phyloP scores from a whole-genome alignment of 441 rosid species.

The Gossypium aridum region DNA sequence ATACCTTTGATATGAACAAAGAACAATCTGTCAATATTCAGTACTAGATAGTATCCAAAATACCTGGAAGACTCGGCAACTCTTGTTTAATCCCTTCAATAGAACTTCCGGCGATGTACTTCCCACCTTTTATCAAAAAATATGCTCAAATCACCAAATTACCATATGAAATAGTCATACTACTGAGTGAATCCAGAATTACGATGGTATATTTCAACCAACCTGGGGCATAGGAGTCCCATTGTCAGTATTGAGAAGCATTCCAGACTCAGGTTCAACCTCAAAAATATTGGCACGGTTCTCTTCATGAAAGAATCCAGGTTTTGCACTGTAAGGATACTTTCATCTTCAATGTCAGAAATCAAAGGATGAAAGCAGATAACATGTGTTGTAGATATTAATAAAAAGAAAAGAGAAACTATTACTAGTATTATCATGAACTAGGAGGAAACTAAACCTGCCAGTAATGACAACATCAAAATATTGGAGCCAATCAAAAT shows the following conservation, averaged over 20 bases:
- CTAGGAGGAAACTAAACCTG: constrained; percentile 43
- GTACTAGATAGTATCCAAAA: background rate
- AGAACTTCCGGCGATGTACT: constrained; percentile 31
- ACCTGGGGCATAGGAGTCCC: constrained; percentile 96
- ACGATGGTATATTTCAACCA: constrained; percentile 5
- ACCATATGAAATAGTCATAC: constrained; percentile 3
- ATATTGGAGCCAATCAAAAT: constrained; percentile 86
- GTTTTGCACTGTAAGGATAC: constrained; percentile 66
- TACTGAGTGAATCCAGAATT: background rate
- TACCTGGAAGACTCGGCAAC: constrained; percentile 75
- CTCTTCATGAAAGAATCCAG: constrained; percentile 90
- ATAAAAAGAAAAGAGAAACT: background rate
- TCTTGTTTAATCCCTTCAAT: constrained; percentile 30
- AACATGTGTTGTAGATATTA: background rate
- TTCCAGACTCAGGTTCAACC: constrained; percentile 81
- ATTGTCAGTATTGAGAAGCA: constrained; percentile 87
- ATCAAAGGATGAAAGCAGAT: background rate
- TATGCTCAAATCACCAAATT: background rate
- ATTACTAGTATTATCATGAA: background rate
- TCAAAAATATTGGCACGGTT: constrained; percentile 83
- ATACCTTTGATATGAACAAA: background rate
- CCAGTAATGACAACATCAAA: constrained; percentile 95
- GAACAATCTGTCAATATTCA: background rate
- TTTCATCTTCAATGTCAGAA: constrained; percentile 15
- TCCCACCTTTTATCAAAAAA: constrained; percentile 49